These are phyloP conservation scores for Nicotiana noctiflora DNA, from an alignment of 257 asterid species.

Conservation along the genomic window DNA sequence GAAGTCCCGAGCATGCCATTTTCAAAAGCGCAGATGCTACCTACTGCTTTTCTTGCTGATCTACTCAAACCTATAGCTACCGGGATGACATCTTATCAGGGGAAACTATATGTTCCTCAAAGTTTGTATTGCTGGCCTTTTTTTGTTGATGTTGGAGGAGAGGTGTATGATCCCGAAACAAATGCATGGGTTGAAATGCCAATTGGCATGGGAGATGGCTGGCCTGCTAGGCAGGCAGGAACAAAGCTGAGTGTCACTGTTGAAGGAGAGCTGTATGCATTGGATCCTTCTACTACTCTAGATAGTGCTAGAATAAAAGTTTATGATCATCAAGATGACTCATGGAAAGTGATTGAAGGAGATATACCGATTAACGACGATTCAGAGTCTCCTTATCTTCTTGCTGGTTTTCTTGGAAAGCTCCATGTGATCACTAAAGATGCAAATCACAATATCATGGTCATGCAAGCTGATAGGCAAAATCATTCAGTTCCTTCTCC, in stretches of 20 bases:
- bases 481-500: conserved; percentile 28
- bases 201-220: conserved; percentile 91
- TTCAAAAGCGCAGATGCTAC: conserved; percentile 73
- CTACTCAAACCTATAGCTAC: conserved; percentile 91
- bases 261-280: conserved; percentile 70
- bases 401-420: conserved; percentile 73
- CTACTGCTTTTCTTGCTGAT: conserved; percentile 86
- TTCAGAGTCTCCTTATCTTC: conserved; percentile 74
- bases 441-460: conserved; percentile 42
- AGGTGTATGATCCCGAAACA: conserved; percentile 81
- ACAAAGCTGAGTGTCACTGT: conserved; percentile 73
- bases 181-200: conserved; percentile 90
- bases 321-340: conserved; percentile 74
- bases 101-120: conserved; percentile 84
- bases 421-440: conserved; percentile 77
- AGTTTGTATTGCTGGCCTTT: conserved; percentile 92
- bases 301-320: conserved; percentile 79
- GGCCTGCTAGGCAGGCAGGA: conserved; percentile 98
- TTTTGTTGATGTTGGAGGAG: conserved; percentile 95
- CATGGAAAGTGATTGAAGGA: conserved; percentile 79
- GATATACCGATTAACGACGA: conserved; percentile 64
- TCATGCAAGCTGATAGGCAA: conserved; percentile 60
- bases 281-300: conserved; percentile 69
- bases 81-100: conserved; percentile 76
- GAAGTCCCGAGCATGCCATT: conserved; percentile 91